Base-by-base conservation (phyloP, 495 filamentous ascomycete species). In the Aspergillus asperescens region DNA sequence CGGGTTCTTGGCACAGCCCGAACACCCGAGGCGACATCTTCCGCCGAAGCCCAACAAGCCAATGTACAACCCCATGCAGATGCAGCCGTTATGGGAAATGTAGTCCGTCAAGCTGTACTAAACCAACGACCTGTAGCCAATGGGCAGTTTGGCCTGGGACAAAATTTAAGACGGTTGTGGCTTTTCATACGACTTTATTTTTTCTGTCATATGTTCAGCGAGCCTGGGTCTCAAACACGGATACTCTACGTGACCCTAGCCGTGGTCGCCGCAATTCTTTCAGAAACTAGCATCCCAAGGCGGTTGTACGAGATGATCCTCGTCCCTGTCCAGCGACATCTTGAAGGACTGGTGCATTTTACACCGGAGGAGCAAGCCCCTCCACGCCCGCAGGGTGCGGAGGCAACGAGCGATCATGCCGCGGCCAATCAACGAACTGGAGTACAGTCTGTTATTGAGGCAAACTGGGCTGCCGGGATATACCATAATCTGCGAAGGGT, bases 191-290 rank as follows among this genome's bases (percentile, higher is more conserved):
- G 89, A 25, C 67, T 96, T 16, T 79, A 82, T 37, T 77, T 84
- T 42, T 88, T 94, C 66, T 80, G 88, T 29, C 92, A 86, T 72
- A 81, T 90, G 66, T 87, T 92, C 54, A 87, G 85, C 15, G 80
- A 82, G 7, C 80, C 81, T n/a, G 80, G 82, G 23, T 79, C 84
- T 37, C 90, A 84, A 84, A 77, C 79, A 7, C 80, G 88, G 28
- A 82, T 81, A 55, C 50, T 88, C 13, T 78, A 86, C 23, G 74
- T 92, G 28, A 68, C 77, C n/a, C 58, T 78, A 2, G 68, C 85
- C 12, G 77, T 81, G 1, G 54, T 84, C 9, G 56, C 78, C 6
- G 70, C 88, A 8, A 80, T 90, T 35, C 63, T 88, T 1, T 74
- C 84, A 0, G 84, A 90, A 55, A 81, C 82, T 0, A 82, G 83